phyloP scores from a whole-genome alignment of 805 yeast genomes.

The Metschnikowia peoriensis region DNA sequence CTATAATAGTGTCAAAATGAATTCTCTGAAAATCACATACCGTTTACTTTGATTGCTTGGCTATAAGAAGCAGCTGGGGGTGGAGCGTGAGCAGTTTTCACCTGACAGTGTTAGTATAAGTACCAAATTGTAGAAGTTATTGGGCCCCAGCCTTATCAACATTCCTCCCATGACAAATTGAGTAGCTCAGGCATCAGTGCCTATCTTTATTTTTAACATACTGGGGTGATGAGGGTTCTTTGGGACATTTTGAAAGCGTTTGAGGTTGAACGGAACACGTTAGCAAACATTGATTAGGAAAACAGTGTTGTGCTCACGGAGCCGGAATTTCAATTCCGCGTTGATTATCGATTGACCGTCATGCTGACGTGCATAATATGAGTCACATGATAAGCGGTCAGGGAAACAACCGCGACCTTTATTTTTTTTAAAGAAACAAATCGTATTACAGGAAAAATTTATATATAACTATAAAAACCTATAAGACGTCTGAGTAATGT shows the following conservation, averaged over 20 bases:
- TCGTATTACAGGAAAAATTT: no score
- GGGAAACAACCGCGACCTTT: no score
- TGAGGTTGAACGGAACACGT: conserved; percentile 13
- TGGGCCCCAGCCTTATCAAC: no score
- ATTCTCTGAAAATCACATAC: conserved; percentile 26
- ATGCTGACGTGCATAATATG: neutral
- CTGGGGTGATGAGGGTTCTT: conserved; percentile 21
- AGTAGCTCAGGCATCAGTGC: no score
- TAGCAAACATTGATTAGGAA: conserved; percentile 28
- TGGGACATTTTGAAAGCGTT: conserved; percentile 18
- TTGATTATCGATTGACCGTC: neutral
- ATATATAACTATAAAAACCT: no score
- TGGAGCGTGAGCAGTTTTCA: conserved; percentile 78
- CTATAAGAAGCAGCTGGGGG: conserved; percentile 97
- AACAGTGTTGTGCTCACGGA: neutral
- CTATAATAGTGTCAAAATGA: neutral
- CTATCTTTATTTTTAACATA: conserved; percentile 5
- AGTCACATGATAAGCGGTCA: no score
- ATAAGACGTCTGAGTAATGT: no score
- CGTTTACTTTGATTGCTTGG: conserved; percentile 89
- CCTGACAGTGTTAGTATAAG: conserved; percentile 28
- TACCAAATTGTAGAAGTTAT: neutral
- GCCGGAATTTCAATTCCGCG: conserved; percentile 5
- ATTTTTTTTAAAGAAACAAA: no score
- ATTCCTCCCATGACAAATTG: no score